Conservation (phyloP, 495 filamentous ascomycete species). For the Lasiosphaeria ovina region DNA sequence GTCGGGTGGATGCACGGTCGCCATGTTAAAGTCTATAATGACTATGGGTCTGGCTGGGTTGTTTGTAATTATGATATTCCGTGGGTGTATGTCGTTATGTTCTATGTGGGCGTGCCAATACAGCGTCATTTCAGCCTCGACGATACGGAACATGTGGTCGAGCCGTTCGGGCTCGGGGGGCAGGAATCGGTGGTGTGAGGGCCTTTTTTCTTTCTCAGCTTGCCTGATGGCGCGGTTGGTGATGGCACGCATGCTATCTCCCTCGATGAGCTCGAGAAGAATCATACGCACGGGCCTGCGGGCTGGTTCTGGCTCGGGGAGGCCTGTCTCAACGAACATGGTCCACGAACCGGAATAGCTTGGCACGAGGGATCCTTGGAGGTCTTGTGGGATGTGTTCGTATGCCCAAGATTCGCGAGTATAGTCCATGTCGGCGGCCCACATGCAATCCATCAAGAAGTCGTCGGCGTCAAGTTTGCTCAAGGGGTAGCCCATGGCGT, state of each 20-base stretch:
- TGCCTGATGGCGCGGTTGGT: background rate
- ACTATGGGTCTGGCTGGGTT: background rate
- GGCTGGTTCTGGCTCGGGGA: background rate
- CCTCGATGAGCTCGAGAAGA: constrained; percentile 5
- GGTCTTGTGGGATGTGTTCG: constrained; percentile 2
- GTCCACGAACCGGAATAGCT: constrained; percentile 8
- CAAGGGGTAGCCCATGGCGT: constrained; percentile 7
- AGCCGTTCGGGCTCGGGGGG: constrained; percentile 6
- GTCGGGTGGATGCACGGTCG: background rate
- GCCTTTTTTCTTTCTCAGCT: background rate
- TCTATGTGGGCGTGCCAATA: background rate
- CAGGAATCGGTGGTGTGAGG: background rate
- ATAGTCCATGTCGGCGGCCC: constrained; percentile 7
- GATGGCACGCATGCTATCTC: constrained; percentile 6
- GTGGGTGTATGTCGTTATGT: constrained; percentile 3
- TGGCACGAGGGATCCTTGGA: constrained; percentile 7
- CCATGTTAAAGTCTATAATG: constrained; percentile 7
- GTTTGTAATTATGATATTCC: constrained; percentile 8
- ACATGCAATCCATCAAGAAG: constrained; percentile 3
- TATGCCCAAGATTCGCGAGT: constrained; percentile 10
- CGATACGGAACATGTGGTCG: constrained; percentile 1
- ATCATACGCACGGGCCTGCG: constrained; percentile 9
- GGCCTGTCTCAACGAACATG: background rate
- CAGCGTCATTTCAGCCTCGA: background rate
- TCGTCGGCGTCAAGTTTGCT: background rate